phyloP scores from a whole-genome alignment of 768 basidiomycete genomes.

The Rhizopogon salebrosus region DNA sequence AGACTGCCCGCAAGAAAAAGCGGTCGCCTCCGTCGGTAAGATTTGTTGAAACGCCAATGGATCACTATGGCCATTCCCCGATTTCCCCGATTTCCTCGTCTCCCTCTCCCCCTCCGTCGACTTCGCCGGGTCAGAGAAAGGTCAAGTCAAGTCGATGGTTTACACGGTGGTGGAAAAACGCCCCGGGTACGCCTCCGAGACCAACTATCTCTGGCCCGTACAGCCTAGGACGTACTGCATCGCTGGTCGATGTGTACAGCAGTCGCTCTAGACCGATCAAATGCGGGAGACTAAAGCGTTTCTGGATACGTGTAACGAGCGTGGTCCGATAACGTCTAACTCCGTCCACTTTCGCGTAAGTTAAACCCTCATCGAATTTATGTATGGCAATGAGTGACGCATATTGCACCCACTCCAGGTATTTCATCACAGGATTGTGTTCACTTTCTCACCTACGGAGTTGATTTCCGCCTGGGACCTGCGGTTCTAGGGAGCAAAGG shows the following conservation, averaged over 20 bases:
- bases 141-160: conserved; percentile 16
- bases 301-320: conserved; percentile 22
- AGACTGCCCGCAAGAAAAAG: conserved; percentile 20
- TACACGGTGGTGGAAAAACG: conserved; percentile 22
- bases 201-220: conserved; percentile 29
- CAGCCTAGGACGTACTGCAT: conserved; percentile 23
- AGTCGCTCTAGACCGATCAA: conserved; percentile 11
- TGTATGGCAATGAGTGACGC: not conserved
- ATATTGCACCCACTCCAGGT: not conserved
- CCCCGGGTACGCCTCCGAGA: conserved; percentile 14
- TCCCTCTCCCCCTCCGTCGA: conserved; percentile 9
- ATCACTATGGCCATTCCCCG: conserved; percentile 37
- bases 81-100: conserved; percentile 3
- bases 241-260: conserved; percentile 24
- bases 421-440: not conserved
- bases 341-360: not conserved
- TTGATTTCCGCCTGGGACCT: not conserved
- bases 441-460: not conserved
- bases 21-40: conserved; percentile 52
- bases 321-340: conserved; percentile 11
- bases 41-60: conserved; percentile 61
- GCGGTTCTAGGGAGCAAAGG: not conserved
- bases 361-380: not conserved
- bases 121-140: conserved; percentile 8
- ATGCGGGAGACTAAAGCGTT: conserved; percentile 20